Evolutionary conservation across 208 protist genomes (phyloP).

Genomic region (Angomonas deanei): DNA sequence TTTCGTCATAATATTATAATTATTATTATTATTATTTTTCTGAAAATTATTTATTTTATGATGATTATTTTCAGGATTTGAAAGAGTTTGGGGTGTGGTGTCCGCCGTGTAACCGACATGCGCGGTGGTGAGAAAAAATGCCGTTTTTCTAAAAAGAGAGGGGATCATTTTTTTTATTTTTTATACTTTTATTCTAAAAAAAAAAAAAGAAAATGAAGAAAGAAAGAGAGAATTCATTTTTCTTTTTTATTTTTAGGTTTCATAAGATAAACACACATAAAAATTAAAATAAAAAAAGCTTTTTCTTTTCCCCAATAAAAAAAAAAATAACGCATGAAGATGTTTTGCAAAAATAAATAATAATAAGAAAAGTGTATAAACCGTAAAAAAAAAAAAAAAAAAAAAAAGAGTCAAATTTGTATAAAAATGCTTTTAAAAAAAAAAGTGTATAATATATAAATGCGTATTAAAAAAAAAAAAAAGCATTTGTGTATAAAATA

Average conservation of each 20-base stretch:
- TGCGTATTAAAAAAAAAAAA: neutral
- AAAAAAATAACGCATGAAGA: conserved; percentile 18
- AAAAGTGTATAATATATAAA: neutral
- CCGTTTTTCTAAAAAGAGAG: too few species aligned
- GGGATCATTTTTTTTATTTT: too few species aligned
- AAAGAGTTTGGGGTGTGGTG: neutral
- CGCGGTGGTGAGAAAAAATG: too few species aligned
- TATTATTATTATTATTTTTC: neutral
- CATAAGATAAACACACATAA: neutral
- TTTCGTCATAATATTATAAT: neutral
- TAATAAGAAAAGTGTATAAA: neutral
- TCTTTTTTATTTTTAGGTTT: neutral
- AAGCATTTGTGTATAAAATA: too few species aligned
- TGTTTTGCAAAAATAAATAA: conserved; percentile 1
- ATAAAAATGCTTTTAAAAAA: conserved; percentile 6
- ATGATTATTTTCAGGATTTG: neutral
- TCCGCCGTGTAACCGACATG: neutral
- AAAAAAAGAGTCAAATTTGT: conserved; percentile 18
- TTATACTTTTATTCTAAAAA: too few species aligned
- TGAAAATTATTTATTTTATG: neutral
- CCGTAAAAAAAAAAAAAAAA: conserved; percentile 12
- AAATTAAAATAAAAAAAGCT: conserved; percentile 19
- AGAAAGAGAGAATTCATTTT: neutral
- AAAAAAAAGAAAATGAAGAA: neutral
- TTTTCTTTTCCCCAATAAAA: too few species aligned